A percentile compares a stretch with the other conserved stretches of the same genome.
Conservation (phyloP, 805 yeast species). For the Pichia scutulata region DNA sequence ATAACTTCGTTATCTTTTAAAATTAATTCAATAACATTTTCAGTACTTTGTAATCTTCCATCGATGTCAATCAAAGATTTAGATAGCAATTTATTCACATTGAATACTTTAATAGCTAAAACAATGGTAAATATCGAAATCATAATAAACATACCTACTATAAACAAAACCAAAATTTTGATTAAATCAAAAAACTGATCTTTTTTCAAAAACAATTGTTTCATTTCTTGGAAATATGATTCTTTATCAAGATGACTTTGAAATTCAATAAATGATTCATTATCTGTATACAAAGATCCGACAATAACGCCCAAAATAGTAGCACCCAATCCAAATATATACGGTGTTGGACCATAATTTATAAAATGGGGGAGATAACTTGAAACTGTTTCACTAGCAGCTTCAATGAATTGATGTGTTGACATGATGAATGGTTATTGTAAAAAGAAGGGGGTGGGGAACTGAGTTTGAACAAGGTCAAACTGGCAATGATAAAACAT, state of each 20-base stretch:
- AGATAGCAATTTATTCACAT: not conserved
- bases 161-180: not conserved
- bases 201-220: constrained; percentile 3
- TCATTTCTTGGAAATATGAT: constrained; percentile 7
- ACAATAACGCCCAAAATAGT: not conserved
- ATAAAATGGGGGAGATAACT: not conserved
- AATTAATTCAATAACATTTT: constrained; percentile 12
- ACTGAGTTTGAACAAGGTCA: not conserved
- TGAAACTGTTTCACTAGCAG: not conserved
- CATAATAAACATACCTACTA: not conserved
- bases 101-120: not conserved
- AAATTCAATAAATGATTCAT: constrained; percentile 4
- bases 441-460: not conserved
- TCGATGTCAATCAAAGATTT: not conserved
- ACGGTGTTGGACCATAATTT: not conserved
- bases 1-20: constrained; percentile 4
- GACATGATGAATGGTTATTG: not conserved
- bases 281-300: not conserved
- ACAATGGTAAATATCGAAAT: not conserved
- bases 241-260: constrained; percentile 4
- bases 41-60: constrained; percentile 1
- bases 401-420: not conserved
- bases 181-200: constrained; percentile 2
- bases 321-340: constrained; percentile 1
- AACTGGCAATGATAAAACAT: not conserved